Conservation (phyloP, 2,329 filamentous ascomycete species). For the Hymenoscyphus salicellus region DNA sequence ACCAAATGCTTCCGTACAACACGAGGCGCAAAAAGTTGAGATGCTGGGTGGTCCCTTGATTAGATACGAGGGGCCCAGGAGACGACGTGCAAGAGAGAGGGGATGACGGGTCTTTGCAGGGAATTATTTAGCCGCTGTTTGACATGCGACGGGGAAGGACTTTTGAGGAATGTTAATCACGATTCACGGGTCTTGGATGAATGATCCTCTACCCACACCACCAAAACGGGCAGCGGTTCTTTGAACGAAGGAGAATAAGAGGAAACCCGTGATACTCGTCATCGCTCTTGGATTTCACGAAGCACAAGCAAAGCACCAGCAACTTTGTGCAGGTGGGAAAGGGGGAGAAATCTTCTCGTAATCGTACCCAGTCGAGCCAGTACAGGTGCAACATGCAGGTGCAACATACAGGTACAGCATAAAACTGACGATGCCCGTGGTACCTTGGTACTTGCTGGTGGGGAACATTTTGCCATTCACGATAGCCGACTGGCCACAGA, state of each 20-base stretch:
- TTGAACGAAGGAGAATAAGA: background rate
- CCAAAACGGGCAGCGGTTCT: background rate
- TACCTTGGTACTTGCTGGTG: background rate
- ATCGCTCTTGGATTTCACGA: background rate
- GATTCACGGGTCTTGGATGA: background rate
- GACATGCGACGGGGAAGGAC: constrained; percentile 1
- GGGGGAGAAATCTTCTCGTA: no score
- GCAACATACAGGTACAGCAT: no score
- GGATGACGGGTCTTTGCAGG: background rate
- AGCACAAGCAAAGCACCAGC: background rate
- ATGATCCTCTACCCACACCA: background rate
- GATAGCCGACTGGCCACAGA: no score
- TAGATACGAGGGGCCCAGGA: constrained; percentile 24
- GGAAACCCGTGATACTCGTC: background rate
- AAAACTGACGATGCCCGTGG: no score
- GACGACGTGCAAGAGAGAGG: background rate
- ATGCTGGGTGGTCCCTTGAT: constrained; percentile 20
- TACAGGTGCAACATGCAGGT: no score
- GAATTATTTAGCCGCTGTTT: background rate
- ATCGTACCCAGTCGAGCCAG: no score
- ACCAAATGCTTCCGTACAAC: background rate
- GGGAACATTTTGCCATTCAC: background rate
- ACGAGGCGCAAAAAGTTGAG: constrained; percentile 2
- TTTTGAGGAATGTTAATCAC: constrained; percentile 3
- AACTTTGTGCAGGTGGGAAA: background rate